Percentiles rank a stretch among this genome's conserved stretches.
Conservation (phyloP, 768 basidiomycete species). For the Leucosporidium creatinivorum region DNA sequence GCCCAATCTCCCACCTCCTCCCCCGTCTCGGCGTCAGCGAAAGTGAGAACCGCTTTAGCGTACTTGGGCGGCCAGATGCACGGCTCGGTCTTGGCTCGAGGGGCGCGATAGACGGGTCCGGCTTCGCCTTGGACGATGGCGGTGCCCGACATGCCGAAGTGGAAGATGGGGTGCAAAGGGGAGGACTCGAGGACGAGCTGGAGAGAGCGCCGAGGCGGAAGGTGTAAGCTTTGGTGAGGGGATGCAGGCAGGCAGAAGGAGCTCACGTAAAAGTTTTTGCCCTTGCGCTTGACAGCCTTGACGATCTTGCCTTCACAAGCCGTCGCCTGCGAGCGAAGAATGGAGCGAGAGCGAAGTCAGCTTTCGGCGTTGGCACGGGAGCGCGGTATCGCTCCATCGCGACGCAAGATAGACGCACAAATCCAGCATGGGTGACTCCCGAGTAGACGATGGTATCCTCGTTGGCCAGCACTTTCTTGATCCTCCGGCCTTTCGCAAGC, state of each 20-base stretch:
- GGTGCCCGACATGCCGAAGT: constrained; percentile 35
- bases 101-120: constrained; percentile 28
- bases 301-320: constrained; percentile 25
- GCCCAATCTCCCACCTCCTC: constrained; percentile 28
- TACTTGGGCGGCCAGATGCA: constrained; percentile 36
- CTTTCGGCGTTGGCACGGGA: too few species aligned
- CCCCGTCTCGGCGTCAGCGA: constrained; percentile 3
- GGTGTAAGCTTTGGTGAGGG: too few species aligned
- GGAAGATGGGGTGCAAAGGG: constrained; percentile 23
- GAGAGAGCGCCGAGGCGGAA: too few species aligned
- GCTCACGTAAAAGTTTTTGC: constrained; percentile 41
- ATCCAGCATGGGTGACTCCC: constrained; percentile 16
- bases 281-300: constrained; percentile 20
- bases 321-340: not conserved
- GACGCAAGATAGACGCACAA: constrained; percentile 4
- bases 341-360: too few species aligned
- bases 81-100: constrained; percentile 17
- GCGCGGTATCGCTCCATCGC: not conserved
- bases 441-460: constrained; percentile 34
- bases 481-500: constrained; percentile 22
- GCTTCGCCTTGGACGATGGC: constrained; percentile 21
- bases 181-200: constrained; percentile 26
- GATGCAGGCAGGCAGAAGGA: not conserved
- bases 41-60: constrained; percentile 26
- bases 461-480: constrained; percentile 11